Conservation (phyloP, 2,329 filamentous ascomycete species). For the Arthrinium puccinioides region DNA sequence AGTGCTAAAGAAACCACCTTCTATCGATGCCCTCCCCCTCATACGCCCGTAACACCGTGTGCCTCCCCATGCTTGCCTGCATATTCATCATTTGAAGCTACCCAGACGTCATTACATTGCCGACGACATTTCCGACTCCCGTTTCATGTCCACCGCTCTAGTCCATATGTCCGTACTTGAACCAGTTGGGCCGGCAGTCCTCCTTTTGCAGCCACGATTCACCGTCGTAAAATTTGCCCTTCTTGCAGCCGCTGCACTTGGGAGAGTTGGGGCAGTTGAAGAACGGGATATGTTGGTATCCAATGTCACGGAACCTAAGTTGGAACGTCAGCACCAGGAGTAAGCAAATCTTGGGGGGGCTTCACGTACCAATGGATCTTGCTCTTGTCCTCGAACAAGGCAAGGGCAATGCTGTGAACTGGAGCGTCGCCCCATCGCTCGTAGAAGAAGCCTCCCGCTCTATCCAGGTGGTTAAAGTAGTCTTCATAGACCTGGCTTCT, state of each 20-base stretch:
- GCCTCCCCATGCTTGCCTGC: constrained; percentile 6
- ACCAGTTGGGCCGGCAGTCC: constrained; percentile 94
- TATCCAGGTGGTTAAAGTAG: constrained; percentile 92
- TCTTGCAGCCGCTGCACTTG: constrained; percentile 83
- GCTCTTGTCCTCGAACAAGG: constrained; percentile 81
- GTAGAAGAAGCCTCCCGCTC: constrained; percentile 95
- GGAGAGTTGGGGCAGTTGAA: constrained; percentile 98
- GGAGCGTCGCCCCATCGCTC: constrained; percentile 98
- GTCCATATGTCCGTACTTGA: constrained; percentile 81
- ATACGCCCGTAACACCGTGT: constrained; percentile 7
- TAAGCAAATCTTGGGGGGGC: neutral
- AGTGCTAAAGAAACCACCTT: constrained; percentile 4
- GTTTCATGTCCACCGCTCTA: constrained; percentile 4
- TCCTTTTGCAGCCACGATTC: constrained; percentile 79
- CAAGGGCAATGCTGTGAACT: constrained; percentile 89
- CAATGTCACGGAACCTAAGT: constrained; percentile 93
- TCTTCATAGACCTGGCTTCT: constrained; percentile 83
- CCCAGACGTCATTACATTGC: constrained; percentile 17
- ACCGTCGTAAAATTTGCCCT: constrained; percentile 83
- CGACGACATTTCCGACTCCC: constrained; percentile 11
- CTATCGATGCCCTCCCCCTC: constrained; percentile 5
- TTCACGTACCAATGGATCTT: constrained; percentile 80
- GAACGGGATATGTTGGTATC: constrained; percentile 96
- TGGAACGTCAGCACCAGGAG: neutral
- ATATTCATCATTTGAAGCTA: constrained; percentile 8